Base-by-base conservation (phyloP, 257 asterid genomes). In the Nicotiana benthamiana region DNA sequence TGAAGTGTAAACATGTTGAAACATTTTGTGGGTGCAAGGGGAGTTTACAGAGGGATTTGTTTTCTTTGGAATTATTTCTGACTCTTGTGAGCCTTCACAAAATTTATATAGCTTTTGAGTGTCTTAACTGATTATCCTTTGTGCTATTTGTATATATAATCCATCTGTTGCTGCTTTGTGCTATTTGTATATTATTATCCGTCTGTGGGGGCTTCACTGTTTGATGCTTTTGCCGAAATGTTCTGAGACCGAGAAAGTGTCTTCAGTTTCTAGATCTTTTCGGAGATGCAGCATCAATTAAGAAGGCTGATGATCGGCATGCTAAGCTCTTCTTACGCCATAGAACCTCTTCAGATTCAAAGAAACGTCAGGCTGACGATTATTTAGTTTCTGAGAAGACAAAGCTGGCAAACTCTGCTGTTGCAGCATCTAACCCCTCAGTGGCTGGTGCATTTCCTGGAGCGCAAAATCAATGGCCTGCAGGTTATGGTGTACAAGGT, bases 251-350 rank as follows among this genome's bases (percentile, higher is more conserved):
- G 77, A 34, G 26, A 40, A 72, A 43, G 79, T 79, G 82, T 84
- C 75, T 86, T 91, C 92, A 94, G 99, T 94, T 96, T 85, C 80
- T 96, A 96, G 98, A 96, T 86, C 92, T 96, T 77, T 96, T 94
- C 86, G 98, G 97, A 80, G 97, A 94, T 79, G 92, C 86, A 18
- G 83, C 84, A 82, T 74, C 90, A 30, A 83, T 92, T 56, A 90
- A 93, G 90, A 91, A 91, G 87, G 98, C 97, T 36, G 95, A 91
- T 84, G 83, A 89, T 79, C 92, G 97, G 61, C 99, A 96, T 81
- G 89, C 94, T 28, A 96, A 94, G 87, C 89, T 92, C 72, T 96
- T 96, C 88, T 86, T 91, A 84, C 93, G 87, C 80, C 93, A 90
- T 84, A 92, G 85, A 90, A 89, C 97, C 85, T 81, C 94, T n/a